Base-by-base conservation (phyloP, 768 basidiomycete species). In the Trametes cinnabarina region DNA sequence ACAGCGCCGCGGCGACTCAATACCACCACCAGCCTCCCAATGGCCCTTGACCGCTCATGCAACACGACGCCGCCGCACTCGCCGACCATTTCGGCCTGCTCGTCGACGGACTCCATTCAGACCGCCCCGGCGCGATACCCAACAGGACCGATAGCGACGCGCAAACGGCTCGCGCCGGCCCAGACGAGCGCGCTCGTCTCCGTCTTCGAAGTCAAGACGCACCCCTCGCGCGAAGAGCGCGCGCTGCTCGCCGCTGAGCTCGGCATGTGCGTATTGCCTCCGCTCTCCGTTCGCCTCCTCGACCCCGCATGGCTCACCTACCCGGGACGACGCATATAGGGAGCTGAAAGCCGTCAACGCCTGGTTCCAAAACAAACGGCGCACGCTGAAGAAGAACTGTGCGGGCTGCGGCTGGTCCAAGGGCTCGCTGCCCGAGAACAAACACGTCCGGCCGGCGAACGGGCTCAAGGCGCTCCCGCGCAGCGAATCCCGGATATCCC, bases 331-430 rank as follows among this genome's bases (percentile, higher is more conserved):
- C 19, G 19, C 15, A n/a, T 34, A 17, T 39, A 79, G 78, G 69
- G 74, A 77, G 35, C 66, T 77, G 66, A 80, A 78, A 68, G 73
- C 77, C 11, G 62, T 79, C 59, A 79, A 87, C n/a, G 85, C 90
- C 39, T 91, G 88, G 88, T 90, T 90, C 69, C 88, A 91, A 72
- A 91, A 91, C 69, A 88, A 84, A 71, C 84, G 88, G 15, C 87
- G 90, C 65, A 85, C 71, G 34, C 55, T 73, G 47, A 78, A 77
- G 56, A 74, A 72, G 65, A 68, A 58, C 59, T 66, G 57, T 51
- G 40, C 30, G n/a, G 57, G 57, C 5, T 56, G 50, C 44, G 60
- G 60, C 15, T 62, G 61, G 47, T 66, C 66, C 44, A 64, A 54
- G 30, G 59, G 55, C 32, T 59, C 59, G 34, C 26, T 57, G 51